Conservation (phyloP, 2,329 filamentous ascomycete genomes). For the Colletotrichum salicis region DNA sequence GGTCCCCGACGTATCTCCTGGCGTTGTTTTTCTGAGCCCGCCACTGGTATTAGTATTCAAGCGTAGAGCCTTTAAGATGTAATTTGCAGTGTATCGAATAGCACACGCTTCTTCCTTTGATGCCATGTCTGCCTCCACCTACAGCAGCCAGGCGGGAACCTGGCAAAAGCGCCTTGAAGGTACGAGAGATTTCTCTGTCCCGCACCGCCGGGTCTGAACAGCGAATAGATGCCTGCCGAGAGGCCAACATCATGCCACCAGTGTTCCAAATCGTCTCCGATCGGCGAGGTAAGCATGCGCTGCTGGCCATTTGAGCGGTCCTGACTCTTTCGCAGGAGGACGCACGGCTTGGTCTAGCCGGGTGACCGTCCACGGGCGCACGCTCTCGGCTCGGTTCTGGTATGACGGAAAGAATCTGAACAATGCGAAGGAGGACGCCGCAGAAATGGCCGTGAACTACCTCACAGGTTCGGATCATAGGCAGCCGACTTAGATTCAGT, state of each 20-base stretch:
- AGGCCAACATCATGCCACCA: constrained; percentile 62
- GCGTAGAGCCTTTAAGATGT: neutral
- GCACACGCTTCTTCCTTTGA: neutral
- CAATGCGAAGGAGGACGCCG: constrained; percentile 91
- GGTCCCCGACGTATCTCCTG: neutral
- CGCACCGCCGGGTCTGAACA: neutral
- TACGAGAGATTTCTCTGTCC: neutral
- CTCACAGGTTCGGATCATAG: constrained; percentile 55
- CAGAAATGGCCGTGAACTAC: constrained; percentile 78
- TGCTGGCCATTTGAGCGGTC: neutral
- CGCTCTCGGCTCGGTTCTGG: constrained; percentile 82
- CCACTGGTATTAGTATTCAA: neutral
- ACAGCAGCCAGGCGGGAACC: neutral
- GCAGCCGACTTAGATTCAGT: constrained; percentile 45
- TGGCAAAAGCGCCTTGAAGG: neutral
- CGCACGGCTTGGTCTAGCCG: constrained; percentile 90
- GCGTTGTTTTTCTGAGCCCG: neutral
- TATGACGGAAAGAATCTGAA: constrained; percentile 89
- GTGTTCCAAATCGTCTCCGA: constrained; percentile 79
- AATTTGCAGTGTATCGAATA: neutral
- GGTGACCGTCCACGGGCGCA: constrained; percentile 75
- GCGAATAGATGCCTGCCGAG: constrained; percentile 65
- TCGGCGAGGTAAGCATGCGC: constrained; percentile 69
- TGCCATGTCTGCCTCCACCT: neutral
- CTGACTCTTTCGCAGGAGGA: constrained; percentile 67